Conservation (phyloP, 1,139 yeast genomes). For the Yamadazyma dushanensis region DNA sequence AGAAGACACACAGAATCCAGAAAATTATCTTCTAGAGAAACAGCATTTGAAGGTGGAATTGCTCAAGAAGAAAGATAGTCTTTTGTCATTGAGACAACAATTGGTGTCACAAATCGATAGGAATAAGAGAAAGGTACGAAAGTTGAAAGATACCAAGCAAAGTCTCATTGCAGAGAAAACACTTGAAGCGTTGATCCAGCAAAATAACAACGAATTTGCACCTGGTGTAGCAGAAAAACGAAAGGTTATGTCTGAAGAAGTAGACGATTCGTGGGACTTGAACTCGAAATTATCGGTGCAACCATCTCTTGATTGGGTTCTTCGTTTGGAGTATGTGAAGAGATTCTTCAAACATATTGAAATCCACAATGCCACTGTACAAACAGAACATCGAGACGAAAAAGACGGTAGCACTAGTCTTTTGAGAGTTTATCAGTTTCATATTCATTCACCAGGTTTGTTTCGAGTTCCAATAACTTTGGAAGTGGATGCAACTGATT, state of each 20-base stretch:
- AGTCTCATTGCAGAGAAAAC: constrained; percentile 17
- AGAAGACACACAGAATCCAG: constrained; percentile 5
- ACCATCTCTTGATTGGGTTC: constrained; percentile 38
- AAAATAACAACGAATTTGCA: constrained; percentile 21
- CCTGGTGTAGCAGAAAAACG: constrained; percentile 5
- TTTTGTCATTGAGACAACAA: constrained; percentile 22
- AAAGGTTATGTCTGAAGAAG: constrained; percentile 11
- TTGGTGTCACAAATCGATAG: constrained; percentile 23
- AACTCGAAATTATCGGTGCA: constrained; percentile 29
- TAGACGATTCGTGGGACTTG: constrained; percentile 23
- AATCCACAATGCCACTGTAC: constrained; percentile 8
- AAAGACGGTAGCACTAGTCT: constrained; percentile 8
- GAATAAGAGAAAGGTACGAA: constrained; percentile 18
- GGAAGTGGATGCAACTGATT: constrained; percentile 18
- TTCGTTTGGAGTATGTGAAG: constrained; percentile 27
- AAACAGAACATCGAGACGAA: constrained; percentile 1
- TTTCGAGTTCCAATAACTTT: constrained; percentile 24
- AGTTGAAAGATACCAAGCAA: constrained; percentile 19
- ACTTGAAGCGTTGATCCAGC: constrained; percentile 24
- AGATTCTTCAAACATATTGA: constrained; percentile 18
- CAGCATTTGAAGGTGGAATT: constrained; percentile 24
- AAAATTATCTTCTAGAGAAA: constrained; percentile 10
- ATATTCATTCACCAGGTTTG: constrained; percentile 23
- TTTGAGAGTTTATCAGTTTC: constrained; percentile 23
- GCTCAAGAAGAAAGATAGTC: constrained; percentile 20